phyloP scores from a whole-genome alignment of 176 grass and related monocot species.

The Paspalum notatum region DNA sequence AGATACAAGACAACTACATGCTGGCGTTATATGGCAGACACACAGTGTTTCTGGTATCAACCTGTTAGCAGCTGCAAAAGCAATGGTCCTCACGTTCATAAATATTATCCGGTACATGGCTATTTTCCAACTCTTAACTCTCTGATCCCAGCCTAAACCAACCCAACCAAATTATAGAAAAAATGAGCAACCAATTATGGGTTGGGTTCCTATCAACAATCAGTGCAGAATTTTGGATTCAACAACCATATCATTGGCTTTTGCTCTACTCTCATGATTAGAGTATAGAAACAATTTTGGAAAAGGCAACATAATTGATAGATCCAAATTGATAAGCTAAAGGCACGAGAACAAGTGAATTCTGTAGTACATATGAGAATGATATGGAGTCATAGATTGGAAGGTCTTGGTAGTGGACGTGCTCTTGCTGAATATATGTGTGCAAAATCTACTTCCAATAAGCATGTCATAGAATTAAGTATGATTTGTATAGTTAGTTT shows the following conservation, averaged over 20 bases:
- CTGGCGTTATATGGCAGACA: conserved; percentile 36
- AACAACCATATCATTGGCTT: not conserved
- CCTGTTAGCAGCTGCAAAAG: conserved; percentile 32
- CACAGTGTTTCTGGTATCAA: conserved; percentile 27
- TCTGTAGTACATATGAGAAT: not conserved
- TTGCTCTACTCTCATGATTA: not conserved
- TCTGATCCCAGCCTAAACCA: conserved; percentile 1
- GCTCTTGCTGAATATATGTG: not conserved
- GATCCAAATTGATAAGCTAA: conserved; percentile 11
- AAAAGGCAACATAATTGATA: not conserved
- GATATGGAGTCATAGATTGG: not conserved
- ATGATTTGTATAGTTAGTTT: not conserved
- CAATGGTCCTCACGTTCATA: conserved; percentile 48
- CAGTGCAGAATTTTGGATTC: not conserved
- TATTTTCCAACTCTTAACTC: conserved; percentile 37
- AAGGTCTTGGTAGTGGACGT: not conserved
- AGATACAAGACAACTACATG: conserved; percentile 38
- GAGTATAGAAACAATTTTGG: not conserved
- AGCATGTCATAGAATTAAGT: not conserved
- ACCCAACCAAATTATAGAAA: not conserved
- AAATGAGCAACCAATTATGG: not conserved
- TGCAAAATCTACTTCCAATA: not conserved
- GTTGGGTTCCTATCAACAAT: conserved; percentile 14
- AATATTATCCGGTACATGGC: conserved; percentile 38
- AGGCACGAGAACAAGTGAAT: not conserved